phyloP scores from a whole-genome alignment of 1,284 basidiomycete genomes.

The Schizophyllum commune region DNA sequence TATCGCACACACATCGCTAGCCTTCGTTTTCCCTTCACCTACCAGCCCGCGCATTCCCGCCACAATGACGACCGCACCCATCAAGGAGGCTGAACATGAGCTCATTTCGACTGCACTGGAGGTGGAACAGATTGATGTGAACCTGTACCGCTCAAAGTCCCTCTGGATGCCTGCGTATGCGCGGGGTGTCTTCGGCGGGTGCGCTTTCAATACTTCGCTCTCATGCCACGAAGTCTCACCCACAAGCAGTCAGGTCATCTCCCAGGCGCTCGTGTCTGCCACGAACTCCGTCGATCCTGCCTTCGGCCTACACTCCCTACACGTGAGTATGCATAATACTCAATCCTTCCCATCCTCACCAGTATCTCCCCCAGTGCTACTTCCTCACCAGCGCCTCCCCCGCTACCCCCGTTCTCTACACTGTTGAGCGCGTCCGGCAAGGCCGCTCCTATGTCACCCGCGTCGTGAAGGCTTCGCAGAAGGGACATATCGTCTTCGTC shows the following conservation, averaged over 20 bases:
- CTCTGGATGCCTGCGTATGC: constrained; percentile 61
- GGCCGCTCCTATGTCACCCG: constrained; percentile 70
- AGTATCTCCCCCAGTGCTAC: constrained; percentile 50
- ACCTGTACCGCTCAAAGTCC: constrained; percentile 68
- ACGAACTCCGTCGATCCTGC: constrained; percentile 62
- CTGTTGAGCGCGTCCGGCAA: constrained; percentile 80
- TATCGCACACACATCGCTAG: too few species aligned
- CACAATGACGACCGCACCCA: not conserved
- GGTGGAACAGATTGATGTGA: constrained; percentile 72
- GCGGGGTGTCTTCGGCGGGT: constrained; percentile 83
- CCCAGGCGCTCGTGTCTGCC: constrained; percentile 77
- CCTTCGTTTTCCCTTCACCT: too few species aligned
- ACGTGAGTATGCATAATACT: constrained; percentile 26
- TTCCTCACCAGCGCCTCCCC: constrained; percentile 76
- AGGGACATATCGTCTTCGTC: constrained; percentile 72
- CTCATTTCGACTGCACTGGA: constrained; percentile 66
- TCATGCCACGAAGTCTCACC: not conserved
- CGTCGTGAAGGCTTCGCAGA: constrained; percentile 66
- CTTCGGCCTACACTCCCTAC: constrained; percentile 70
- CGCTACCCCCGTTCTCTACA: constrained; percentile 75
- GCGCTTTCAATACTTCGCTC: constrained; percentile 6
- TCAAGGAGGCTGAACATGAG: constrained; percentile 28
- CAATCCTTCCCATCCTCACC: not conserved
- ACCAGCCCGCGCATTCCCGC: not conserved
- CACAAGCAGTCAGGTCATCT: constrained; percentile 67